Evolutionary conservation across 2,329 filamentous ascomycete genomes (phyloP).

Genomic region (Mycosphaerelloides madeirae): DNA sequence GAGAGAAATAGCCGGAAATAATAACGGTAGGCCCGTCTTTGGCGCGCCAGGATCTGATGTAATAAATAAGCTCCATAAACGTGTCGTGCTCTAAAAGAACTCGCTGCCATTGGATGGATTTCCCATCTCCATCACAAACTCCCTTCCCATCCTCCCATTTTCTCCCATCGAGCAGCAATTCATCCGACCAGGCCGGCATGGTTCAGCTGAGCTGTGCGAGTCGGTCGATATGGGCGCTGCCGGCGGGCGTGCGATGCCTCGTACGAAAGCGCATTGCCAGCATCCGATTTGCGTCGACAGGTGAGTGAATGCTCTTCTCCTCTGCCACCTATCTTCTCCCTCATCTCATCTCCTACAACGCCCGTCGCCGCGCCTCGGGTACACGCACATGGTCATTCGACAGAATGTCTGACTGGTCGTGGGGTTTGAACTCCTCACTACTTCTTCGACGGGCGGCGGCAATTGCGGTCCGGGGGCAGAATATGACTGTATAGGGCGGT

Average conservation of each 20-base stretch:
- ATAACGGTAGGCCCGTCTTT: not conserved
- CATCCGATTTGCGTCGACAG: slow-evolving; percentile 15
- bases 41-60: not conserved
- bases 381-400: too few relatives aligned
- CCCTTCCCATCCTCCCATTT: not conserved
- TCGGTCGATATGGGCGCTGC: slow-evolving; percentile 16
- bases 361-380: too few relatives aligned
- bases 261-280: slow-evolving; percentile 19
- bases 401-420: not conserved
- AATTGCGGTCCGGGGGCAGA: not conserved
- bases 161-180: not conserved
- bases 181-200: slow-evolving; percentile 6
- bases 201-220: slow-evolving; percentile 10
- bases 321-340: not conserved
- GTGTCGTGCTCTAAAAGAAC: not conserved
- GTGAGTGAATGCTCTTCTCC: slow-evolving; percentile 10
- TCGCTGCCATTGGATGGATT: too few relatives aligned
- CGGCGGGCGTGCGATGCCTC: slow-evolving; percentile 15
- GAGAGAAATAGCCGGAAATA: slow-evolving; percentile 4
- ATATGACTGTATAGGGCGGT: not conserved
- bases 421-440: not conserved
- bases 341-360: too few relatives aligned
- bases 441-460: not conserved
- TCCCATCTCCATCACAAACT: not conserved
- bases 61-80: not conserved